Percentiles rank a stretch among this genome's conserved stretches.
phyloP scores from a whole-genome alignment of 208 protist species.

The Leishmania aethiopica region DNA sequence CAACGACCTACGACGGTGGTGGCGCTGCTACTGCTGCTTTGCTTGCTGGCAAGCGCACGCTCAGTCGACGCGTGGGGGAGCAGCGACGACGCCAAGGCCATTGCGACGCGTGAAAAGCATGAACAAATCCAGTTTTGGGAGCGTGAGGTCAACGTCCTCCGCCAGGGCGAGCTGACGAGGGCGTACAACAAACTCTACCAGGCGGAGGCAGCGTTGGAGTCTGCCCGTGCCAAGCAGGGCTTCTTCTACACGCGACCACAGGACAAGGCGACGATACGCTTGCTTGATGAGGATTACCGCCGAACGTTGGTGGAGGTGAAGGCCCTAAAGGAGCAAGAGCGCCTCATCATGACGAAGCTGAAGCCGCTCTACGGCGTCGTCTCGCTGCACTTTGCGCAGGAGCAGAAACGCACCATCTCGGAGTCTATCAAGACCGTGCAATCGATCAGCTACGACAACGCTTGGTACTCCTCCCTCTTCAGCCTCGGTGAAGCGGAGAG shows the following conservation, averaged over 20 bases:
- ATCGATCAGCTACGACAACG: conserved; percentile 80
- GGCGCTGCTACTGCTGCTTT: conserved; percentile 12
- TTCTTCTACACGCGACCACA: conserved; percentile 69
- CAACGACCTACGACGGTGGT: neutral
- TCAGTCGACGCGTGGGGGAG: neutral
- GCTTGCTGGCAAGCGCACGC: neutral
- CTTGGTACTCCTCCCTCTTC: conserved; percentile 83
- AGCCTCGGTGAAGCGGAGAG: conserved; percentile 64
- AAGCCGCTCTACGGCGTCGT: conserved; percentile 89
- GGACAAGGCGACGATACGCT: conserved; percentile 72
- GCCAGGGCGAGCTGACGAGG: conserved; percentile 34
- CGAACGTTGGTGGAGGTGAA: conserved; percentile 47
- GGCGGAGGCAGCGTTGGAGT: conserved; percentile 44
- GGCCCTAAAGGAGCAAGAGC: conserved; percentile 58
- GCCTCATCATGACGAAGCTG: conserved; percentile 73
- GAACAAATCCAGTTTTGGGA: conserved; percentile 79
- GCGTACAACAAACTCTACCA: conserved; percentile 46
- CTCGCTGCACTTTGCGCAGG: conserved; percentile 73
- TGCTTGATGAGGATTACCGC: conserved; percentile 74
- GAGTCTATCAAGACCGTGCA: conserved; percentile 61
- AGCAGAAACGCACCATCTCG: conserved; percentile 71
- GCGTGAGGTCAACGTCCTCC: conserved; percentile 45
- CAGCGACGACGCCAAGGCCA: conserved; percentile 19
- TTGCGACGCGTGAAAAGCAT: conserved; percentile 48
- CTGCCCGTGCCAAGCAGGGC: conserved; percentile 51